Base-by-base conservation (phyloP, 2,329 filamentous ascomycete genomes). In the Pezicula rhizophila region DNA sequence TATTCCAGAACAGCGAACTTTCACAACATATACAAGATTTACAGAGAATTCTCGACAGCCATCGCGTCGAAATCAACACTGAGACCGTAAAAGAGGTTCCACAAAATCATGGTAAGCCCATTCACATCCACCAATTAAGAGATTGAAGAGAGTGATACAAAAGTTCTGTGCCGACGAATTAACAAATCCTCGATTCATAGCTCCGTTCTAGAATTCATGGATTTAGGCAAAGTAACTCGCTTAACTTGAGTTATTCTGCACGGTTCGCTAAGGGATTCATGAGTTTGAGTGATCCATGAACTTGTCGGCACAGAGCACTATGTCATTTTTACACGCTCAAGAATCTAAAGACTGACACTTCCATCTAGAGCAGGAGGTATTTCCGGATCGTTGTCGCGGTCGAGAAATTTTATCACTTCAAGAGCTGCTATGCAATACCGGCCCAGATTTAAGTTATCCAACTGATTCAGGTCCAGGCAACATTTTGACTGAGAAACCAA, bases 1-100 rank as follows among this genome's bases (percentile, higher is more conserved):
- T 78, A 0, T 70, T 66, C n/a, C 64, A 70, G 5, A 82, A 82
- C 40, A 51, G 66, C 8, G 66, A 75, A 25, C 64, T 80, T 1
- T 69, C 65, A 0, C 38, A 59, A 0, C 73, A 79, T 53, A 50
- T 80, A 1, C 47, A 64, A 8, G 39, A 66, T 23, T 68, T 76
- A 0, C 75, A 80, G 46, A 5, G 41, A 0, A 54, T 75, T 8
- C 51, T 78, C 12, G 48, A 68, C 42, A 47, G 45, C 3, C 61
- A 66, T 42, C 58, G 4, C 2, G 23, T n/a, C 8, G 42, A 42
- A 7, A 25, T 31, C 4, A 10, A 17, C 4, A 18, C 3, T 18
- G 18, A 18, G 18, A 18, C 18, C 3, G 18, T 3, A 18, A 18
- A 18, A 18, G 18, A 18, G 18, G 18, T 18, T 18, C 2, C 18